Conservation (phyloP, 257 asterid species). For the Coffea eugenioides region DNA sequence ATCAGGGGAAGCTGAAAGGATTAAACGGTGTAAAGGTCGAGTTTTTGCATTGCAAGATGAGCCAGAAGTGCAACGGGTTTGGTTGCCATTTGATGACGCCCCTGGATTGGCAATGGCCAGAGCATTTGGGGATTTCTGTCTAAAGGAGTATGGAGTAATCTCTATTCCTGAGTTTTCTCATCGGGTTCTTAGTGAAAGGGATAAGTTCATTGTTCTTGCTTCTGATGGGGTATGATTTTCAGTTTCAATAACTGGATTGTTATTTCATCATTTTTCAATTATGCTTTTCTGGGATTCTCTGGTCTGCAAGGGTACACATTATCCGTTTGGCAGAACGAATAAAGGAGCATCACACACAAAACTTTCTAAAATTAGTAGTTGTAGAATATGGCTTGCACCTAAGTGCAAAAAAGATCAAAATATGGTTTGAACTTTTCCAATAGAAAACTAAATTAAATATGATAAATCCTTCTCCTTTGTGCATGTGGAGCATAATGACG, state of each 20-base stretch:
- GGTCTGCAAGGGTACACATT: not conserved
- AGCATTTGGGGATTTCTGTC: conserved; percentile 97
- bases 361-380: not conserved
- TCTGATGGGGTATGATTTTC: conserved; percentile 90
- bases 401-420: not conserved
- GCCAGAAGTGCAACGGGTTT: conserved; percentile 96
- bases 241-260: not conserved
- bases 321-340: not conserved
- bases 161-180: conserved; percentile 94
- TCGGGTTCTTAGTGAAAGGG: conserved; percentile 61
- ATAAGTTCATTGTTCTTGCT: conserved; percentile 88
- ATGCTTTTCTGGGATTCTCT: not conserved
- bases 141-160: conserved; percentile 96
- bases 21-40: conserved; percentile 89
- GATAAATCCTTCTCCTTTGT: not conserved
- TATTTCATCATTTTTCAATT: not conserved
- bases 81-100: conserved; percentile 98
- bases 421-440: not conserved
- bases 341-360: not conserved
- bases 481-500: not conserved
- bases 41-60: conserved; percentile 97
- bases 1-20: conserved; percentile 95
- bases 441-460: not conserved
- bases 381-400: not conserved
- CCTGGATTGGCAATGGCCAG: conserved; percentile 99